Percentiles rank a stretch among this genome's conserved stretches.
Conservation (phyloP, 305 asterid species). For the Fraxinus paxiana region DNA sequence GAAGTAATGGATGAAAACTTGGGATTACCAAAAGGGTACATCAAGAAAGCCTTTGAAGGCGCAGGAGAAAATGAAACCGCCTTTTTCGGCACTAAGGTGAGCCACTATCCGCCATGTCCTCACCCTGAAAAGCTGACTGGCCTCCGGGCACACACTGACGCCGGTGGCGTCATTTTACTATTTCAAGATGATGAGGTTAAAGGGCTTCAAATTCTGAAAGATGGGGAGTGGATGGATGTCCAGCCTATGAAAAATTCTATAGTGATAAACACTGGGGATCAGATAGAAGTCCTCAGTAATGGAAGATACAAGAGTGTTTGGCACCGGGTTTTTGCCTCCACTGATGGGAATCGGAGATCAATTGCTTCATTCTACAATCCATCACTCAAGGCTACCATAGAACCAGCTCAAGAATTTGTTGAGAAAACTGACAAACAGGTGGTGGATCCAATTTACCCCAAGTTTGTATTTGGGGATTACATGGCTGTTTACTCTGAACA, state of each 20-base stretch:
- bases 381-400: slow-evolving; percentile 57
- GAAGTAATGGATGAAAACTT: slow-evolving; percentile 78
- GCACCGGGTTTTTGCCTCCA: slow-evolving; percentile 62
- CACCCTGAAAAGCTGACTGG: slow-evolving; percentile 66
- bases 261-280: slow-evolving; percentile 86
- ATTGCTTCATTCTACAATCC: slow-evolving; percentile 88
- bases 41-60: slow-evolving; percentile 54
- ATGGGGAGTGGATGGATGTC: slow-evolving; percentile 71
- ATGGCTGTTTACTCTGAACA: slow-evolving; percentile 72
- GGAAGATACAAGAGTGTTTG: slow-evolving; percentile 84
- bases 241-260: slow-evolving; percentile 62
- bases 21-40: slow-evolving; percentile 59
- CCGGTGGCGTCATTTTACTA: slow-evolving; percentile 78
- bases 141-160: slow-evolving; percentile 90
- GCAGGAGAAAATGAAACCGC: slow-evolving; percentile 40
- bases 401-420: slow-evolving; percentile 46
- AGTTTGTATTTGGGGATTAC: slow-evolving; percentile 77
- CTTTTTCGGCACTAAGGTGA: slow-evolving; percentile 84
- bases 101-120: slow-evolving; percentile 92
- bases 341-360: slow-evolving; percentile 65
- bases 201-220: slow-evolving; percentile 75
- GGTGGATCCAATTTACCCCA: slow-evolving; percentile 43
- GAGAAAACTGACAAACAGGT: slow-evolving; percentile 21
- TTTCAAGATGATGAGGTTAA: slow-evolving; percentile 74
- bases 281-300: slow-evolving; percentile 76